Base-by-base conservation (phyloP, 306 rosid species). In the Ormosia semicastrata region DNA sequence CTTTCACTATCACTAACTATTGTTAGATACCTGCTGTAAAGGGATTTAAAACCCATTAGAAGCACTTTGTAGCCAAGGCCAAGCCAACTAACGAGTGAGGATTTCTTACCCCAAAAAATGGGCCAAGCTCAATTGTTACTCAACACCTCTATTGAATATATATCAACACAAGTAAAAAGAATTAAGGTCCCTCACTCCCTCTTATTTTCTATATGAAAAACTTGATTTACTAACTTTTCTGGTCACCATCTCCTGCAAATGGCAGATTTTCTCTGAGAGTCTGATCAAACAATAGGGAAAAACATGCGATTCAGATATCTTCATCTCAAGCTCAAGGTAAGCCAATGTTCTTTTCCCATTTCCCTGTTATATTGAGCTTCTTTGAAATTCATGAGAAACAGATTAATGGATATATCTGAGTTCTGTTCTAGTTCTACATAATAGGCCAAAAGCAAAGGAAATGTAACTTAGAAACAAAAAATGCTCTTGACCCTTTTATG, bases 261-360 rank as follows among this genome's bases (percentile, higher is more conserved):
- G n/a, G 32, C 33, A 66, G 66, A 46, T 36, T 39, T 58, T 39
- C 75, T 12, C 50, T 54, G 36, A 43, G 8, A n/a, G 12, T 63
- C 24, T 65, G 46, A 72, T 43, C 80, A 72, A 78, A 58, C 59
- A 66, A 15, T 46, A 57, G 53, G 58, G 39, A 15, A 47, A 54
- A 75, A 24, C 62, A 87, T 87, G 90, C 77, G 72, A 34, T 44
- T 76, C 78, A 80, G 66, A 70, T 15, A 81, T 83, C 79, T 87
- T 83, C 85, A 29, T 87, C 81, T 87, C 75, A 87, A 76, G 66
- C 39, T 50, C 60, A 87, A 87, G 87, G 87, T 83, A 85, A 15
- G 43, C 13, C 24, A 0, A 29, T n/a, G 14, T 36, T 67, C 12
- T 71, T 43, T 70, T 60, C 13, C 36, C 2, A 6, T 14, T 72